Base-by-base conservation (phyloP, 805 yeast species). In the Ogataea kodamae region DNA sequence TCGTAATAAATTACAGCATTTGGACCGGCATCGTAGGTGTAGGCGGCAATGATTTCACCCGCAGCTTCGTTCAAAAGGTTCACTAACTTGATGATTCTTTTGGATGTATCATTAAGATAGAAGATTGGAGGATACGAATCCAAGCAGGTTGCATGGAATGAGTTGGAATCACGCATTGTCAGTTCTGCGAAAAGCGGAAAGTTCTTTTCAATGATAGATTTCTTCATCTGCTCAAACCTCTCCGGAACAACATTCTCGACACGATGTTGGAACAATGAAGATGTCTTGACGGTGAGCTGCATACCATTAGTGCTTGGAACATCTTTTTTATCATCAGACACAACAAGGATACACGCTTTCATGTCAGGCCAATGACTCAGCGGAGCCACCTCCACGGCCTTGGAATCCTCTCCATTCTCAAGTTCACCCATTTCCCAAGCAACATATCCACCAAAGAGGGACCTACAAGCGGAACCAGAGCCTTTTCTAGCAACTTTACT, bases 21-120 rank as follows among this genome's bases (percentile, higher is more conserved):
- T 62, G 99, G 98, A 56, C 99, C 99, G 19, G 99, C 99, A 61
- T 92, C 99, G 55, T 83, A 92, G 2, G 99, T 92, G 62, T 92
- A 92, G 22, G 97, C 97, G 9, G 96, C 98, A 35, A 90, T 71
- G 9, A 72, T 71, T 52, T 73, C 68, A 33, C 83, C 85, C 21
- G 74, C 78, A 4, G 58, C 46, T 45, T 72, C 79, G 55, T 92
- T 92, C 57, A 92, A 75, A 35, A 70, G 65, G 60, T 92, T 94
- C 29, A 88, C 73, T 31, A 85, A 67, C 49, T 81, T 83, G 45
- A 89, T 81, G 52, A 87, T 75, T 34, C 77, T 78, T 49, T 83
- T 82, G 5, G 96, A 88, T 6, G 92, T 84, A 58, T 90, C 97
- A 56, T 85, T 90, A 64, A 89, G 65, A 62, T 89, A 89, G 60